Percentiles rank a stretch among this genome's conserved stretches.
Evolutionary conservation across 768 basidiomycete genomes (phyloP).

Genomic region (Boletus patriciae): DNA sequence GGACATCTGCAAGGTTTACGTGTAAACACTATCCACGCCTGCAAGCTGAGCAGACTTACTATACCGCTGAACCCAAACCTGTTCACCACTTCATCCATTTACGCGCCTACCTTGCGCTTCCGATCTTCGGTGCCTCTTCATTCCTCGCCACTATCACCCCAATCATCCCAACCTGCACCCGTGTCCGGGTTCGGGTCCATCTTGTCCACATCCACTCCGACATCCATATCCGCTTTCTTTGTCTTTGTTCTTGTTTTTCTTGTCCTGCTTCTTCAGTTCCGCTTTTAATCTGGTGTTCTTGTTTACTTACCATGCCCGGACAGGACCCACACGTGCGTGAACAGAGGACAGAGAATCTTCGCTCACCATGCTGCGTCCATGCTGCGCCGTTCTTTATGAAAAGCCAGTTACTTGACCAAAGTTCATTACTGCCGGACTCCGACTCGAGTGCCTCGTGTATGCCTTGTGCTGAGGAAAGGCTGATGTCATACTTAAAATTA

Average conservation of each 20-base stretch:
- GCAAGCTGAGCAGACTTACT: constrained; percentile 47
- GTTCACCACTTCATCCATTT: constrained; percentile 88
- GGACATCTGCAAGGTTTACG: constrained; percentile 59
- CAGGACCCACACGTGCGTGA: no score
- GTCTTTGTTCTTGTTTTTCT: constrained; percentile 32
- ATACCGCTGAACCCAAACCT: constrained; percentile 91
- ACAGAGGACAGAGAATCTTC: no score
- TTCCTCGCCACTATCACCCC: constrained; percentile 54
- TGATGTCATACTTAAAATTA: no score
- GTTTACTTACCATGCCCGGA: background rate
- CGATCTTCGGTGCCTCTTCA: constrained; percentile 92
- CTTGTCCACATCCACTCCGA: constrained; percentile 47
- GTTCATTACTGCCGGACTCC: no score
- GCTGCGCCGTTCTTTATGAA: no score
- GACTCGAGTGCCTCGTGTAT: no score
- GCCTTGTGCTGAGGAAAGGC: no score
- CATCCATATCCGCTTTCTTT: constrained; percentile 40
- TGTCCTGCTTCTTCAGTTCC: no score
- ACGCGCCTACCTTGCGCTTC: constrained; percentile 72
- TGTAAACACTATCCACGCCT: background rate
- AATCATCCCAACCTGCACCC: constrained; percentile 34
- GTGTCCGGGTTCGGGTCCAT: constrained; percentile 61
- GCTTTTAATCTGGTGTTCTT: constrained; percentile 33
- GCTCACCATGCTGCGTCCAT: no score
- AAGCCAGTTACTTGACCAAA: no score